Percentiles rank a stretch among this genome's conserved stretches.
phyloP scores from a whole-genome alignment of 176 grass and related monocot species.

The bread wheat (Triticum aestivum) region DNA sequence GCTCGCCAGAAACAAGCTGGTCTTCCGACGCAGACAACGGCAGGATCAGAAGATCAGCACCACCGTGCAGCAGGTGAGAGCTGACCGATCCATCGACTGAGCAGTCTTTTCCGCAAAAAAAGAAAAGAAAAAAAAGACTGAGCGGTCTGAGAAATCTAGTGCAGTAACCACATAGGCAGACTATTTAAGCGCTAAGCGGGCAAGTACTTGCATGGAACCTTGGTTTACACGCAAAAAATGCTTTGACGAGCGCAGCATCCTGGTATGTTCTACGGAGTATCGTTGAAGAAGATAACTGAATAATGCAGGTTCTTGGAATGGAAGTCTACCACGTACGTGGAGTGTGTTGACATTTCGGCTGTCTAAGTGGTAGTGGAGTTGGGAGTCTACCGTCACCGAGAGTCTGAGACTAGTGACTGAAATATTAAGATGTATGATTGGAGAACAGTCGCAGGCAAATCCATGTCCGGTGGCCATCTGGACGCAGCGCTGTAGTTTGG shows the following conservation, averaged over 20 bases:
- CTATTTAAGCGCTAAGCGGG: background rate
- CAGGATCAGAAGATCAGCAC: background rate
- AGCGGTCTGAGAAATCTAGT: background rate
- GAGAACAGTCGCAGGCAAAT: too few relatives aligned
- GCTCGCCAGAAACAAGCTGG: constrained; percentile 3
- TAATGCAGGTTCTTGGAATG: background rate
- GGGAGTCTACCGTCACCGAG: background rate
- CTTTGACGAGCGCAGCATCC: background rate
- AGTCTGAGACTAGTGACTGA: too few relatives aligned
- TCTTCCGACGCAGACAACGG: background rate
- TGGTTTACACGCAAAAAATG: background rate
- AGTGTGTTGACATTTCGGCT: background rate
- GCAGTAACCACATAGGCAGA: background rate
- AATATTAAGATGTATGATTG: too few relatives aligned
- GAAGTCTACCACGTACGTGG: background rate
- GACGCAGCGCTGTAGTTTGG: too few relatives aligned
- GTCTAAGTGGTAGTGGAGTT: background rate
- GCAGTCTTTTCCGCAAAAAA: background rate
- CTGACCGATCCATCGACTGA: background rate
- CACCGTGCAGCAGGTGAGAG: background rate
- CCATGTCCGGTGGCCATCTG: too few relatives aligned
- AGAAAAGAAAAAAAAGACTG: too few relatives aligned
- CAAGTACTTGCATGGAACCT: background rate
- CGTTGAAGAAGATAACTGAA: background rate
- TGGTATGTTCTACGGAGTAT: background rate